Evolutionary conservation across 306 rosid species (phyloP).

Genomic region (Delonix regia): DNA sequence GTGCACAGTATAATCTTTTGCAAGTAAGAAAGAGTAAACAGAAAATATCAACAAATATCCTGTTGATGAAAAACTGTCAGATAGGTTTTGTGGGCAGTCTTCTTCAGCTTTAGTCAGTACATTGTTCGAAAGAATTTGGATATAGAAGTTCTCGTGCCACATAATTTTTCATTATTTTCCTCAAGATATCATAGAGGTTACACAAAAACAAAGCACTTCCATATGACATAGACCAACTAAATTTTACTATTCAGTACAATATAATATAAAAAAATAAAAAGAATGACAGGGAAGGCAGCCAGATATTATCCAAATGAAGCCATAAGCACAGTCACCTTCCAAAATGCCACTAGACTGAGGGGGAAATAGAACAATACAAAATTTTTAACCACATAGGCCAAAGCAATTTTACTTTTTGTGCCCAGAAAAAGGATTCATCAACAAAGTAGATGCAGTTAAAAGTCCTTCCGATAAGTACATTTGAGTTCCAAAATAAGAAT

Average conservation of each 20-base stretch:
- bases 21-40: background rate
- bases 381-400: constrained; percentile 17
- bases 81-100: background rate
- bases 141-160: background rate
- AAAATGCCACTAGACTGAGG: constrained; percentile 9
- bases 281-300: background rate
- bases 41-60: constrained; percentile 14
- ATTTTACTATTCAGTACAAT: background rate
- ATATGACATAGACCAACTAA: background rate
- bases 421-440: background rate
- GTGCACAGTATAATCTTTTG: background rate
- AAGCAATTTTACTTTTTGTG: background rate
- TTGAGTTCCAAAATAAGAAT: background rate
- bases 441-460: constrained; percentile 9
- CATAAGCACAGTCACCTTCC: constrained; percentile 20
- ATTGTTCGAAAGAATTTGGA: background rate
- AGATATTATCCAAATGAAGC: background rate
- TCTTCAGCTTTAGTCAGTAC: background rate
- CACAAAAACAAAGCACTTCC: constrained; percentile 21
- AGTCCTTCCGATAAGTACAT: constrained; percentile 23
- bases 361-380: constrained; percentile 4
- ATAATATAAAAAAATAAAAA: background rate
- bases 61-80: background rate
- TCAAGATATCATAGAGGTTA: background rate
- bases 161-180: constrained; percentile 6